phyloP scores from a whole-genome alignment of 2,329 filamentous ascomycete species.

The Trichoderma lentiforme region DNA sequence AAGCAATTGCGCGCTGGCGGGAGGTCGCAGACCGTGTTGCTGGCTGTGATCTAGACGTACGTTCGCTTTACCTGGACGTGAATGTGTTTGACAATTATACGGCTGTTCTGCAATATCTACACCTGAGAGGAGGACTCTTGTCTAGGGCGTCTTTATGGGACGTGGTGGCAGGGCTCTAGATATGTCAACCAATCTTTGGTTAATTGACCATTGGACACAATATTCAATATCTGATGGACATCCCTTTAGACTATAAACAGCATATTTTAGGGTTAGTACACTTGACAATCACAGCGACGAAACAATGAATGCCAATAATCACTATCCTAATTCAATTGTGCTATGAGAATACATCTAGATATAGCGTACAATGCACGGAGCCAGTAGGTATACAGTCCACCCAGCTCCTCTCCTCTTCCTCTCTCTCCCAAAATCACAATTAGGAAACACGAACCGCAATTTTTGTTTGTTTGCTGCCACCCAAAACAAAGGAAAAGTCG shows the following conservation, averaged over 20 bases:
- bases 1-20: neutral
- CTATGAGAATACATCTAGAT: neutral
- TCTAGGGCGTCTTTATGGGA: neutral
- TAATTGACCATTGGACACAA: no score
- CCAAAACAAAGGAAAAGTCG: neutral
- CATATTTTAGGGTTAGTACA: no score
- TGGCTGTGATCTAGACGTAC: neutral
- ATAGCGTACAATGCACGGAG: neutral
- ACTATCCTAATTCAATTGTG: neutral
- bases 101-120: neutral
- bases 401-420: neutral
- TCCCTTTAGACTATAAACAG: no score
- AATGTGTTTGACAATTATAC: neutral
- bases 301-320: neutral
- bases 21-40: neutral
- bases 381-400: neutral
- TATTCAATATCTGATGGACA: no score
- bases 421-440: neutral
- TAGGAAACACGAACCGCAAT: neutral
- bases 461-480: neutral
- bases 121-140: accelerated
- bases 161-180: neutral
- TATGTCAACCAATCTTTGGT: neutral
- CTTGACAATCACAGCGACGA: no score
- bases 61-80: neutral